These are phyloP conservation scores for Pestalotiopsis sp. DNA, from an alignment of 2,329 filamentous ascomycete species.

Conservation along the genomic window DNA sequence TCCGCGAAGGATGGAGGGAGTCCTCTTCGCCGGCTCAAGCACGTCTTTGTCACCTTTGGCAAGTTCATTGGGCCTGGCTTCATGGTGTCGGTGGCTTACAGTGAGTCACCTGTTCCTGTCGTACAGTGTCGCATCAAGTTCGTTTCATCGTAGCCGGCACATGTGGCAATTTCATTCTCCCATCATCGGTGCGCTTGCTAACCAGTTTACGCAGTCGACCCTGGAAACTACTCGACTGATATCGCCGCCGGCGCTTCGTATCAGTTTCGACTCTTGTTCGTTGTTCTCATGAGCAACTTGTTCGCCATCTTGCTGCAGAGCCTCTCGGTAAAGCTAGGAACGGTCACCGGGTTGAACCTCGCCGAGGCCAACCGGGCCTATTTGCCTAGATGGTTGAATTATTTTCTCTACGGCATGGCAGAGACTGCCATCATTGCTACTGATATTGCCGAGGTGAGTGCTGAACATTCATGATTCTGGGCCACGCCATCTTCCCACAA, in stretches of 20 bases:
- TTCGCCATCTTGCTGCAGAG: slow-evolving; percentile 72
- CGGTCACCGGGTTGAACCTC: slow-evolving; percentile 67
- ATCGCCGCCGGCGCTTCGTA: slow-evolving; percentile 68
- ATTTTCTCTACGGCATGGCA: slow-evolving; percentile 60
- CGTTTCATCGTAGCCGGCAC: background rate
- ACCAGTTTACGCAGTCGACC: slow-evolving; percentile 43
- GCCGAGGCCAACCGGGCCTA: slow-evolving; percentile 66
- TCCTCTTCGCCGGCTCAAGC: slow-evolving; percentile 19
- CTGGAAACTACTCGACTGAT: slow-evolving; percentile 70
- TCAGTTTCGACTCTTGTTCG: slow-evolving; percentile 65
- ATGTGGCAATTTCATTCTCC: background rate
- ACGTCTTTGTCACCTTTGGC: slow-evolving; percentile 45
- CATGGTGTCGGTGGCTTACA: slow-evolving; percentile 61
- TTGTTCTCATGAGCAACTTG: slow-evolving; percentile 68
- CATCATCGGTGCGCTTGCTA: background rate
- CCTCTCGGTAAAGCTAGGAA: slow-evolving; percentile 68
- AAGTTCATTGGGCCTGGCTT: slow-evolving; percentile 68
- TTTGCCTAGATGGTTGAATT: slow-evolving; percentile 65
- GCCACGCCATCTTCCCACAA: background rate
- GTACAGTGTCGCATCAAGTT: slow-evolving; percentile 5
- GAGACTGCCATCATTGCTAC: slow-evolving; percentile 71
- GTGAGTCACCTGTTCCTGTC: slow-evolving; percentile 33
- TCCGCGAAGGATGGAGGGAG: slow-evolving; percentile 13
- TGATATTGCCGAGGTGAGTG: slow-evolving; percentile 63
- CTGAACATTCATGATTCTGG: slow-evolving; percentile 7